Base-by-base conservation (phyloP, 805 yeast species). In the Saccharomyces kudriavzevii region DNA sequence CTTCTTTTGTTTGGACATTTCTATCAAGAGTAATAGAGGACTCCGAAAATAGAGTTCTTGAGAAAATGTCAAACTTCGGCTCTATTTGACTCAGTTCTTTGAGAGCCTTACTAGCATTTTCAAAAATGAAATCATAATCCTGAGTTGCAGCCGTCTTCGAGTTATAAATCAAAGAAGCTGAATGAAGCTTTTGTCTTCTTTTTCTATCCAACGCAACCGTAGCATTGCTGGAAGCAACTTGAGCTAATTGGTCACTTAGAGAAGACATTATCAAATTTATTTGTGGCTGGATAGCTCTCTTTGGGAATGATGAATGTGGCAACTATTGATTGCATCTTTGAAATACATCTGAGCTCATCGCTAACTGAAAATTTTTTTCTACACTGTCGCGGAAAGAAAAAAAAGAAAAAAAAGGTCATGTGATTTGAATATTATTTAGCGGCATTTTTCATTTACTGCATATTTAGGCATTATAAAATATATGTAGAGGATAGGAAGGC, bases 101-200 rank as follows among this genome's bases (percentile, higher is more conserved):
- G 47, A 91, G 75, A 0, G 96, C 96, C 53, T 87, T 94, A 5
- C 79, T 62, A 2, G 94, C 85, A 53, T 80, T 80, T 51, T 83
- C 79, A 64, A 78, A 87, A 54, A 94, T 83, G 47, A 85, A 77
- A 60, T 90, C 97, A 64, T 81, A 91, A 68, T 94, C 99, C 73
- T 94, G 98, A 35, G 91, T 80, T n/a, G 95, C 88, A 17, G 99
- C 99, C 56, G 82, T 83, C 62, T 85, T 83, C 9, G 96, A 78
- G 46, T 89, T 95, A 68, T 85, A 91, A 27, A 94, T 79, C 58
- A 94, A 80, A 49, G 99, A 94, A 43, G 89, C 84, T 40, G 96
- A 83, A 66, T 94, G 99, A 54, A 90, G 74, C 69, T 86, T 87
- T 57, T 90, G 88, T 69, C 97, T 78, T 61, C 81, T 78, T 70